These are phyloP conservation scores for Euphrasia confusa DNA, from an alignment of 257 asterid species.

Conservation along the genomic window DNA sequence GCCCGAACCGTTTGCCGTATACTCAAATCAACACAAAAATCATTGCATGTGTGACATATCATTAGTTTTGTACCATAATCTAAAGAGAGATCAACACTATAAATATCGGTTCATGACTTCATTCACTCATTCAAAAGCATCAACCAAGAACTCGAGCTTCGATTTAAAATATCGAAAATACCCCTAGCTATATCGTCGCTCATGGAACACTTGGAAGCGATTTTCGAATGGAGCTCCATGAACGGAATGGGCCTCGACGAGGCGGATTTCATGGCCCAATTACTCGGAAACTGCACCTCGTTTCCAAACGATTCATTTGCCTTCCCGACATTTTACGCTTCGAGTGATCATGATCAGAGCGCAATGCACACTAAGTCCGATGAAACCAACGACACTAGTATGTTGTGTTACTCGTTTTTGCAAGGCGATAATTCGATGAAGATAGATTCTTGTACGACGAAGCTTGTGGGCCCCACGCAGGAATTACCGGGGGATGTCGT, in stretches of 20 bases:
- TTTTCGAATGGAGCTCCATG: constrained; percentile 42
- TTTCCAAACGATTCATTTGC: constrained; percentile 28
- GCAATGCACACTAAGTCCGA: constrained; percentile 25
- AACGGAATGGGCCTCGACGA: constrained; percentile 43
- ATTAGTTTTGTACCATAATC: constrained; percentile 6
- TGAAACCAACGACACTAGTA: constrained; percentile 14
- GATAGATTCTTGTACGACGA: constrained; percentile 22
- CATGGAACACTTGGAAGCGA: constrained; percentile 45
- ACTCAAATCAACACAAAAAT: not conserved
- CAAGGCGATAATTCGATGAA: constrained; percentile 26
- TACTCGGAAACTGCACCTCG: constrained; percentile 37
- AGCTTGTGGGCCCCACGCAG: constrained; percentile 15
- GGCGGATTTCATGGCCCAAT: constrained; percentile 53
- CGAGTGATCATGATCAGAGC: constrained; percentile 23
- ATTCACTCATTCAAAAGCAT: not conserved
- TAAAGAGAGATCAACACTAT: constrained; percentile 25
- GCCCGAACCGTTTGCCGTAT: constrained; percentile 17
- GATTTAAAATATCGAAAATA: no score
- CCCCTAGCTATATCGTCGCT: no score
- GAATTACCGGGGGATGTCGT: constrained; percentile 19
- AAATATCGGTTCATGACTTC: constrained; percentile 33
- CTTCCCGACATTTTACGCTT: constrained; percentile 11
- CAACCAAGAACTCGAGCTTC: constrained; percentile 24
- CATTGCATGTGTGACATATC: not conserved
- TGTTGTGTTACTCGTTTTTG: constrained; percentile 28